Base-by-base conservation (phyloP, 805 yeast genomes). In the Candida ovalis region DNA sequence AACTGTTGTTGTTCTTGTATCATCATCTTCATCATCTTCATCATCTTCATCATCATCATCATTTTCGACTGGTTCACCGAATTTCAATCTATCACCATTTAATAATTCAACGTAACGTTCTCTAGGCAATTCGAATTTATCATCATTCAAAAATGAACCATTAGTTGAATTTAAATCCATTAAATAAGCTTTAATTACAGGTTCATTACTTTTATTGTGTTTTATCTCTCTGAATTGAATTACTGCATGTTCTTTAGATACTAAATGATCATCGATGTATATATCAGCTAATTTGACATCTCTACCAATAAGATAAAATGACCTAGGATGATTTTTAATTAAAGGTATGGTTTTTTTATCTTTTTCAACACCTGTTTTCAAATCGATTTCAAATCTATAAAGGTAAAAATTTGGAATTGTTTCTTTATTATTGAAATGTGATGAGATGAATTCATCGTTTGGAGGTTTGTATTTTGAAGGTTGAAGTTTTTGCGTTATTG, bases 61-160 rank as follows among this genome's bases (percentile, higher is more conserved):
- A 18, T 7, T 8, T 5, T 13, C 22, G 12, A 35, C 12, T 3
- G 38, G 38, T 17, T 35, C 38, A n/a, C 69, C 70, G 10, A 66
- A 46, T 43, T 51, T 50, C 13, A 66, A 25, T 8, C 52, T 33
- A 44, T 66, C 70, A 10, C 55, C 53, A 42, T 52, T 51, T 27
- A 48, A 48, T 46, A 66, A 48, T 44, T 66, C 62, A 17, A 66
- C 47, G 43, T 44, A 64, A 19, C 63, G 48, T 17, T 52, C 52
- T 1, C 40, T 44, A 2, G 69, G 68, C 2, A 66, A 36, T 41
- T 60, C 63, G 8, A 32, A 43, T 13, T 51, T 42, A 3, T 46
- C 53, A 13, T 58, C 67, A 37, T 66, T 63, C 13, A 66, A 37
- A 47, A 59, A 64, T 3, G 65, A 62, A 3, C 68, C 68, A 37